These are phyloP conservation scores for Talaromyces verruculosus DNA, from an alignment of 2,329 filamentous ascomycete genomes.

Conservation along the genomic window DNA sequence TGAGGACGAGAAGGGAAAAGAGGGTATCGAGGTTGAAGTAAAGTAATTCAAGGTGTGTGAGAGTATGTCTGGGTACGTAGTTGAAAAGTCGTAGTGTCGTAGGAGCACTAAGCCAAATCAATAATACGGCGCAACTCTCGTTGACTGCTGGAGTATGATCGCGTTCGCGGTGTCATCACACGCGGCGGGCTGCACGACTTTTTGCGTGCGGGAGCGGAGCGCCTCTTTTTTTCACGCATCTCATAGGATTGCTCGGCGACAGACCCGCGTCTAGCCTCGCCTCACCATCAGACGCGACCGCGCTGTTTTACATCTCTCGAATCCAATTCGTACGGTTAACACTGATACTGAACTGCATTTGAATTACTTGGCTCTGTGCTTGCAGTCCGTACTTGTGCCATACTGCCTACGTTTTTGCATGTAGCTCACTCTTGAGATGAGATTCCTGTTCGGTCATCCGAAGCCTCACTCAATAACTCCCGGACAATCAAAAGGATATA, in stretches of 20 bases:
- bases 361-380: neutral
- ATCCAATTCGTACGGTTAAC: neutral
- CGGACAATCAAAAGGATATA: neutral
- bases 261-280: slow-evolving; percentile 1
- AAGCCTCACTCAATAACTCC: neutral
- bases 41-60: neutral
- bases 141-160: neutral
- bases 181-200: slow-evolving; percentile 2
- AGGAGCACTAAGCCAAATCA: neutral
- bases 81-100: neutral
- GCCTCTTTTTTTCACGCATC: slow-evolving; percentile 4
- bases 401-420: neutral
- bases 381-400: neutral
- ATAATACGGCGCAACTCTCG: neutral
- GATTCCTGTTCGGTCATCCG: neutral
- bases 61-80: neutral
- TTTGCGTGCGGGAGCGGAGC: slow-evolving; percentile 6
- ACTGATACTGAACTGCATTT: neutral
- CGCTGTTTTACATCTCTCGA: neutral
- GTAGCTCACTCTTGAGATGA: neutral
- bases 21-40: neutral
- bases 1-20: neutral
- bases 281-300: slow-evolving; percentile 7
- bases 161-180: slow-evolving; percentile 8
- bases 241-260: neutral